Evolutionary conservation across 139 green algal species (phyloP), one percentile per base, ranked within the genome.

Genomic region (Volvox africanus): DNA sequence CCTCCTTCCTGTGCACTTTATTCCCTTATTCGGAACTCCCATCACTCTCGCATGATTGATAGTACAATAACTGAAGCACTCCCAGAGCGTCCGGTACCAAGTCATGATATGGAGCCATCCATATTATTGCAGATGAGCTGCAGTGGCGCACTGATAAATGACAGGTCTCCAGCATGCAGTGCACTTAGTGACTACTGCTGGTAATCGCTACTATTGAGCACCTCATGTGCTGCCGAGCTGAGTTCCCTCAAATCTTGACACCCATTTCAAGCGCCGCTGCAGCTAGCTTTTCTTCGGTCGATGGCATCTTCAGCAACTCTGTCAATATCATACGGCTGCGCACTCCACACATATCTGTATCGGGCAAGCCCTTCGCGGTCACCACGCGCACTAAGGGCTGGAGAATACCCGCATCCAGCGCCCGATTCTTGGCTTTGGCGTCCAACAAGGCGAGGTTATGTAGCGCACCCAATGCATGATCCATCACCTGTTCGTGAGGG

Each of bases 381-480:
- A 82, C 75, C 32, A 82, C 80, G 17, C 80, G 79, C 65, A 92
- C 71, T 67, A 92, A 30, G 20, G 88, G 88, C 35, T 32, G 30
- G 61, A 89, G 84, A 18, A 91, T 73, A 50, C 91, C 86, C 1
- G 69, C 91, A 21, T 82, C 73, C 33, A 93, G 11, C 26, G 90
- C 90, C 0, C 90, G 90, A 30, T 24, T 26, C 50, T 90, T 89
- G 37, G 76, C 24, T 77, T 93, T 93, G 83, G 37, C 37, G 83
- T 93, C 90, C 87, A 86, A 21, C 55, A 94, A 85, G 77, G 91
- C 91, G 62, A 94, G 68, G 61, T 94, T 94, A 79, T 94, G 92
- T 77, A 94, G 88, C 26, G 88, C 88, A 13, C 92, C 92, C 83
- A 94, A 80, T 2, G 83, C 83, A 37, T 94, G 92, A 65, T 92